Evolutionary conservation across 805 yeast species (phyloP).

Genomic region (Ogataea trehalophila): DNA sequence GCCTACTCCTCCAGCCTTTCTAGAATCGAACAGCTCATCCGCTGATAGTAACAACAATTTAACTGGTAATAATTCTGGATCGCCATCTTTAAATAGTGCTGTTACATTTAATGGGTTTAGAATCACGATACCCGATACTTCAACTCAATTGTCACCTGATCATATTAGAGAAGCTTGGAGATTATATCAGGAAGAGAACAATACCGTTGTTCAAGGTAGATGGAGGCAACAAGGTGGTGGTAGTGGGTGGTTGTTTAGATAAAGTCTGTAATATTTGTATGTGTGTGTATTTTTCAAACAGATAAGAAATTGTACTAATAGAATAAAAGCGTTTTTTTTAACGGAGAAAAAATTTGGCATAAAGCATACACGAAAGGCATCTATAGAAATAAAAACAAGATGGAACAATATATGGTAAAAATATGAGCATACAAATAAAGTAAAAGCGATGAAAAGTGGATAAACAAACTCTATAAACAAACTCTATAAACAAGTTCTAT

Average conservation of each 20-base stretch:
- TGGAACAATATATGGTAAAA: too few species aligned
- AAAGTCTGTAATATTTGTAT: background rate
- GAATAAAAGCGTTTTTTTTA: too few species aligned
- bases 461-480: too few species aligned
- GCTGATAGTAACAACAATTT: background rate
- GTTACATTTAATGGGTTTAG: conserved; percentile 15
- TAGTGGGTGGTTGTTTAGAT: conserved; percentile 68
- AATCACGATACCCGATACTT: conserved; percentile 25
- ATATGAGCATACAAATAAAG: too few species aligned
- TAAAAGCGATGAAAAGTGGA: too few species aligned
- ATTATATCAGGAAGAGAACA: conserved; percentile 60
- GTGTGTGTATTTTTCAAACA: background rate
- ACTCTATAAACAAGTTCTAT: background rate
- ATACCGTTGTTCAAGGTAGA: conserved; percentile 52
- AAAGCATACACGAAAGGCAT: too few species aligned
- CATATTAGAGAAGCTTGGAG: conserved; percentile 90
- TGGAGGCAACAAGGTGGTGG: conserved; percentile 73
- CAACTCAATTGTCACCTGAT: conserved; percentile 71
- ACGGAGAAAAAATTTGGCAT: too few species aligned
- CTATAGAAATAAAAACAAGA: too few species aligned
- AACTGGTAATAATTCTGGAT: conserved; percentile 1
- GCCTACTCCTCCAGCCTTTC: conserved; percentile 19
- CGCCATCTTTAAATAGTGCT: background rate
- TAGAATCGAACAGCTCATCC: background rate
- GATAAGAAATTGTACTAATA: too few species aligned